phyloP scores from a whole-genome alignment of 257 asterid genomes.

The Solanum dulcamara region DNA sequence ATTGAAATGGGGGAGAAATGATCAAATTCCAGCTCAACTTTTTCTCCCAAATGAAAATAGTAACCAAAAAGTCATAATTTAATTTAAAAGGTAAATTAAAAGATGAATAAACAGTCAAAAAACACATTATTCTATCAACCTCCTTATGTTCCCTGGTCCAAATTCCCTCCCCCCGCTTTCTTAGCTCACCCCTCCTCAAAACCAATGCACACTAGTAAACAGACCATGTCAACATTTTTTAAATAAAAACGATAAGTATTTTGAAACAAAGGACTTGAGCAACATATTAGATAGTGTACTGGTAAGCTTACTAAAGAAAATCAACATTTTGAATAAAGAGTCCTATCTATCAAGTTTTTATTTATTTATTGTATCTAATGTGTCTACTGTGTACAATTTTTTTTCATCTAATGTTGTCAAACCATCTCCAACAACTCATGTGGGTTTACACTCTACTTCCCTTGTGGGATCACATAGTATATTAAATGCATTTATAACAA shows the following conservation, averaged over 20 bases:
- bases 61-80: neutral
- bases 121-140: conserved; percentile 4
- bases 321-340: neutral
- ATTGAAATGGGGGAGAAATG: neutral
- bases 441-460: too few relatives aligned
- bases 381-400: neutral
- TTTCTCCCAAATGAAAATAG: neutral
- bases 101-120: neutral
- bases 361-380: neutral
- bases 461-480: too few relatives aligned
- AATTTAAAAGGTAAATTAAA: neutral
- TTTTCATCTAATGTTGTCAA: neutral
- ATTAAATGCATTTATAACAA: too few relatives aligned
- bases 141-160: neutral
- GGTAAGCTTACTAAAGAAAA: neutral
- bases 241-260: too few relatives aligned
- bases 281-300: neutral
- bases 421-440: neutral
- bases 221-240: neutral
- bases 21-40: neutral
- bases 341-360: neutral
- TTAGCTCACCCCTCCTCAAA: neutral
- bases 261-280: neutral
- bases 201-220: neutral
- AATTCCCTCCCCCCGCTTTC: neutral